Evolutionary conservation across 495 filamentous ascomycete genomes (phyloP).

Genomic region (Penicillium longicatenatum): DNA sequence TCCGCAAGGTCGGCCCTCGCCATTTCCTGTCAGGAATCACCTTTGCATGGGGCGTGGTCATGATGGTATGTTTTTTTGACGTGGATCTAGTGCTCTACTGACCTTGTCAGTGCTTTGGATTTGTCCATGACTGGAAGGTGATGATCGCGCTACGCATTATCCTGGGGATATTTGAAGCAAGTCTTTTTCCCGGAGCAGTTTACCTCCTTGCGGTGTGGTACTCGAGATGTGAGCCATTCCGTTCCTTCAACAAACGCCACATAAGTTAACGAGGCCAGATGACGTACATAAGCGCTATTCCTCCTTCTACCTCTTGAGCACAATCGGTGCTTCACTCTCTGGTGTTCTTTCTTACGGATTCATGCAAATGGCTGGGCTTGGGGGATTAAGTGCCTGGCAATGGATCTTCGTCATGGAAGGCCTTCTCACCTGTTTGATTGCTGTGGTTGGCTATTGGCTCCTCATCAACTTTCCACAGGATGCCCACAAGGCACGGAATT

Average conservation of each 20-base stretch:
- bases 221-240: neutral
- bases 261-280: constrained; percentile 1
- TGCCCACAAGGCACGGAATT: neutral
- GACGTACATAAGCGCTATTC: constrained; percentile 62
- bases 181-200: constrained; percentile 57
- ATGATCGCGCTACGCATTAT: constrained; percentile 53
- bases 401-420: constrained; percentile 62
- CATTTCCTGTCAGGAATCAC: neutral
- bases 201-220: constrained; percentile 44
- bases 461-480: constrained; percentile 27
- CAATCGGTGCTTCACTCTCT: constrained; percentile 53
- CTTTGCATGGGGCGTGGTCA: neutral
- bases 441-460: constrained; percentile 40
- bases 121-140: constrained; percentile 46
- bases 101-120: constrained; percentile 33
- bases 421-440: constrained; percentile 37
- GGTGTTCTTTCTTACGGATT: constrained; percentile 63
- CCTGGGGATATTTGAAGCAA: constrained; percentile 59
- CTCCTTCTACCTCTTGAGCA: constrained; percentile 53
- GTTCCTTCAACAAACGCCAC: no score
- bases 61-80: neutral
- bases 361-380: constrained; percentile 49
- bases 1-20: neutral
- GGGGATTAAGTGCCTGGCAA: constrained; percentile 54
- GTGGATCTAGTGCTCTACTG: neutral